Evolutionary conservation across 257 asterid genomes (phyloP).

Genomic region (Solanum corneliomulleri): DNA sequence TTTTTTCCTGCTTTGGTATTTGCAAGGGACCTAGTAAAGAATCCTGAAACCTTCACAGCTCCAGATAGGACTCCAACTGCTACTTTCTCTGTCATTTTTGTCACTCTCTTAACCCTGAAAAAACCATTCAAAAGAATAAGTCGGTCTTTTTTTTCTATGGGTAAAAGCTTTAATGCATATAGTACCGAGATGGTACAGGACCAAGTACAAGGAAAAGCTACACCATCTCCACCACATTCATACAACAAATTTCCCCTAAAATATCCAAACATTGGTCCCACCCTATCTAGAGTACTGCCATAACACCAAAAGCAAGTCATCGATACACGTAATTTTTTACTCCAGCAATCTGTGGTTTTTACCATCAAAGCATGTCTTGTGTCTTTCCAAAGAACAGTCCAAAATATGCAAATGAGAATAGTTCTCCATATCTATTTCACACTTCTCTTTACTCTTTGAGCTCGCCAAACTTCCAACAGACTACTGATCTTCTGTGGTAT

Average conservation of each 20-base stretch:
- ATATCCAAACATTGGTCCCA: not conserved
- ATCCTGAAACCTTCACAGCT: conserved; percentile 83
- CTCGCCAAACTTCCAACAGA: not conserved
- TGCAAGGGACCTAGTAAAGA: conserved; percentile 56
- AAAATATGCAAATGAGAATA: not conserved
- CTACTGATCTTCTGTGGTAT: not conserved
- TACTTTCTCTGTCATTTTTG: conserved; percentile 80
- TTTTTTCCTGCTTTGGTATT: conserved; percentile 86
- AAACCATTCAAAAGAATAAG: not conserved
- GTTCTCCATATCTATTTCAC: not conserved
- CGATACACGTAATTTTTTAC: not conserved
- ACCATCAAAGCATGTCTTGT: not conserved
- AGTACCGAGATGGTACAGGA: not conserved
- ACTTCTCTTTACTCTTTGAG: not conserved
- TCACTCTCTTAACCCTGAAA: conserved; percentile 78
- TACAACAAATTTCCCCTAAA: not conserved
- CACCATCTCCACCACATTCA: not conserved
- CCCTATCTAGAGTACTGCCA: not conserved
- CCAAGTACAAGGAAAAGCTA: not conserved
- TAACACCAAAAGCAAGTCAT: not conserved
- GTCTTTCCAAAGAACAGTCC: not conserved
- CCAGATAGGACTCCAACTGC: conserved; percentile 90
- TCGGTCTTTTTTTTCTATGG: not conserved
- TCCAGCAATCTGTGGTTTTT: not conserved
- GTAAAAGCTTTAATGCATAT: not conserved